A percentile compares a stretch with the other conserved stretches of the same genome.
These are phyloP conservation scores for Cephalotrichum gorgonifer DNA, from an alignment of 2,329 filamentous ascomycete species.

Conservation along the genomic window DNA sequence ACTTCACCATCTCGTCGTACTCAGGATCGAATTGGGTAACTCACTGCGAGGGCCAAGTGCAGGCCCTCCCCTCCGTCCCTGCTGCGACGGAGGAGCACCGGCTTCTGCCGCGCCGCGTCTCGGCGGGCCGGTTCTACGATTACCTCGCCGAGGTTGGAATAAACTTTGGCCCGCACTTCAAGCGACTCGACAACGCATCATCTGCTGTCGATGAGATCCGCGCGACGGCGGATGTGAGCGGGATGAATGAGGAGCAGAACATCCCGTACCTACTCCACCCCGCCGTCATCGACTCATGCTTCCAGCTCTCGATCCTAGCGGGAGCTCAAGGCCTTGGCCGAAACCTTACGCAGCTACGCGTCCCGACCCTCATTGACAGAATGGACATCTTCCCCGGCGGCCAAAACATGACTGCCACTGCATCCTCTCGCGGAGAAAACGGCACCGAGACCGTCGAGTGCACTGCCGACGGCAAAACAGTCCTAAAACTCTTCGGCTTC, in stretches of 20 bases:
- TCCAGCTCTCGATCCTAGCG: conserved; percentile 19
- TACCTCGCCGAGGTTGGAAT: background rate
- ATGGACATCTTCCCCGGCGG: conserved; percentile 9
- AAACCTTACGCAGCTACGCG: conserved; percentile 10
- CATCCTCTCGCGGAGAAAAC: background rate
- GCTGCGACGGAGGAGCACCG: background rate
- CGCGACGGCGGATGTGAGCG: background rate
- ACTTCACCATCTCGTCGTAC: conserved; percentile 2
- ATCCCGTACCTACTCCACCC: conserved; percentile 25
- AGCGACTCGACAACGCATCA: background rate
- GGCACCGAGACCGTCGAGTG: conserved; percentile 11
- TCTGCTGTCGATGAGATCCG: background rate
- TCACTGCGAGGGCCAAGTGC: conserved; percentile 1
- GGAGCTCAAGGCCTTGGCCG: conserved; percentile 11
- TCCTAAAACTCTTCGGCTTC: conserved; percentile 11
- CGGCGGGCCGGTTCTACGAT: background rate
- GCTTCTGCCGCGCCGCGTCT: background rate
- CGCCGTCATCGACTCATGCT: conserved; percentile 21
- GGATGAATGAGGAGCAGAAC: conserved; percentile 10
- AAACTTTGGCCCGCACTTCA: background rate
- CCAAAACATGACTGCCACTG: conserved; percentile 10
- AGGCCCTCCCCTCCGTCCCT: background rate
- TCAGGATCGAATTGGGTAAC: background rate
- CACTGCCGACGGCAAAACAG: conserved; percentile 10
- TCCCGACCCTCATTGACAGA: conserved; percentile 18